phyloP scores from a whole-genome alignment of 306 rosid genomes.

The Fragaria iinumae region DNA sequence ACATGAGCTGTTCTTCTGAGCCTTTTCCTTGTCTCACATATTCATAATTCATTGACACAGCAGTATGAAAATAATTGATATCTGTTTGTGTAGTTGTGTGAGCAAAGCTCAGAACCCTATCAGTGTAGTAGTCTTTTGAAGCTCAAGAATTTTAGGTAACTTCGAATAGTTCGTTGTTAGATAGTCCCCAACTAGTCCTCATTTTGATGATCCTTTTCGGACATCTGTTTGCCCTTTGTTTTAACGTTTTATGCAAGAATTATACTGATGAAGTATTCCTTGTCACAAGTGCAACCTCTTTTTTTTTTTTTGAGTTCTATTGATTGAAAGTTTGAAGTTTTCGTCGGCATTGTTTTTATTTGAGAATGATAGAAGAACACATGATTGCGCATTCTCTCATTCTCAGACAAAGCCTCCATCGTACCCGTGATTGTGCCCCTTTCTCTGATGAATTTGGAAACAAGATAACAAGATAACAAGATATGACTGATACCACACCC shows the following conservation, averaged over 20 bases:
- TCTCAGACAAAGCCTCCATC: not conserved
- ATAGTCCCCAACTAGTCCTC: too few species aligned
- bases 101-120: not conserved
- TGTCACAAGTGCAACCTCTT: too few species aligned
- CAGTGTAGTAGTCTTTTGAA: too few species aligned
- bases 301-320: too few species aligned
- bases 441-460: not conserved
- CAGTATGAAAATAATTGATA: not conserved
- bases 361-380: not conserved
- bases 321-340: too few species aligned
- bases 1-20: not conserved
- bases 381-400: not conserved
- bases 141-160: too few species aligned
- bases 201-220: too few species aligned
- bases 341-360: too few species aligned
- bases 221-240: too few species aligned
- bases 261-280: too few species aligned
- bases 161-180: too few species aligned
- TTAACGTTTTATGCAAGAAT: too few species aligned
- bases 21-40: not conserved
- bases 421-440: not conserved
- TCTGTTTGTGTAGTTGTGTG: not conserved
- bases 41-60: not conserved
- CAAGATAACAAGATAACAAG: not conserved
- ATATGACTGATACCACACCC: not conserved